A percentile compares a stretch with the other conserved stretches of the same genome.
phyloP scores from a whole-genome alignment of 1,284 basidiomycete genomes.

The Pseudozyma hubeiensis region DNA sequence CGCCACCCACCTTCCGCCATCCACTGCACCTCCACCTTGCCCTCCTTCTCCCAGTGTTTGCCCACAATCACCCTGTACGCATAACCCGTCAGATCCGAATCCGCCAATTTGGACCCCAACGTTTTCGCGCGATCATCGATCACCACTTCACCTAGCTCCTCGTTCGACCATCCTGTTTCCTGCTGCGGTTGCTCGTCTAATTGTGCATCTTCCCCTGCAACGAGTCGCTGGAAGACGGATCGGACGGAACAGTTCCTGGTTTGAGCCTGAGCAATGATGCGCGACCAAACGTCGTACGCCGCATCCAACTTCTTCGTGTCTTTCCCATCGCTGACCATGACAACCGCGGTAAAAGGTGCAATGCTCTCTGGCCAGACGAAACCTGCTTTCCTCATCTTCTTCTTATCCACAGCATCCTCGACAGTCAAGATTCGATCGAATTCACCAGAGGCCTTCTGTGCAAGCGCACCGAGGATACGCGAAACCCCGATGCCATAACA shows the following conservation, averaged over 20 bases:
- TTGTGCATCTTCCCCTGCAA: neutral
- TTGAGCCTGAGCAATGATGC: slow-evolving; percentile 3
- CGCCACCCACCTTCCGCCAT: neutral
- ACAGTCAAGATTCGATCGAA: slow-evolving; percentile 10
- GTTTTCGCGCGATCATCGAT: slow-evolving; percentile 64
- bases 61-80: slow-evolving; percentile 62
- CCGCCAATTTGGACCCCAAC: slow-evolving; percentile 65
- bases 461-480: slow-evolving; percentile 67
- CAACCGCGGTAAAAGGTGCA: slow-evolving; percentile 56
- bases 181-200: neutral
- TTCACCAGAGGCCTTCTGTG: slow-evolving; percentile 39
- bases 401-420: neutral
- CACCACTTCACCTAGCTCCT: slow-evolving; percentile 42
- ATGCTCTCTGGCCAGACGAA: slow-evolving; percentile 63
- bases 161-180: slow-evolving; percentile 4
- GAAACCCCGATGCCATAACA: slow-evolving; percentile 70
- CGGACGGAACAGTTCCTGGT: neutral
- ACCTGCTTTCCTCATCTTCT: slow-evolving; percentile 27
- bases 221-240: slow-evolving; percentile 1
- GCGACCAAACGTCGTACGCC: slow-evolving; percentile 2
- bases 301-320: slow-evolving; percentile 8
- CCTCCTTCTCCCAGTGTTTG: slow-evolving; percentile 36
- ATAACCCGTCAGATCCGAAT: slow-evolving; percentile 68
- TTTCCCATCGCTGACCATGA: slow-evolving; percentile 21
- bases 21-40: slow-evolving; percentile 22